Evolutionary conservation across 768 basidiomycete species (phyloP).

Genomic region (Rhodosporidiobolus sp.): DNA sequence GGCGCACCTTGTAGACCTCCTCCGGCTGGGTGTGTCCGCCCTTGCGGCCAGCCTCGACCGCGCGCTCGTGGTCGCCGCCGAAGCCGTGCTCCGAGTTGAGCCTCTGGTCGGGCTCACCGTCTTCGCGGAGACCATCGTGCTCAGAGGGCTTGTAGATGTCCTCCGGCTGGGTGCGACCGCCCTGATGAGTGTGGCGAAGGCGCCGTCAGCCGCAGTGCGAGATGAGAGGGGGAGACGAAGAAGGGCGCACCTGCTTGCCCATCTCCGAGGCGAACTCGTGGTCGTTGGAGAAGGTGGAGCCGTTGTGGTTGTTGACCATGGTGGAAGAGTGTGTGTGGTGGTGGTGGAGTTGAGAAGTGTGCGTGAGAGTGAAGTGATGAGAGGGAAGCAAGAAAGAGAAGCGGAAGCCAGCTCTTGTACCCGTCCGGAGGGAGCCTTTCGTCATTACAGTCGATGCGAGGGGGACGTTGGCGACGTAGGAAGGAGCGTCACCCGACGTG

Average conservation of each 20-base stretch:
- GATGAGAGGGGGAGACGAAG: neutral
- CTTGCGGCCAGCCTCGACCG: conserved; percentile 45
- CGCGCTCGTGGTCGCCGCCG: conserved; percentile 35
- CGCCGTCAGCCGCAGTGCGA: neutral
- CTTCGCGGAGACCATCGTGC: conserved; percentile 49
- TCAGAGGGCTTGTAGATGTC: conserved; percentile 44
- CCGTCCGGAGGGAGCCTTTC: too few relatives aligned
- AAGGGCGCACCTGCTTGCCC: neutral
- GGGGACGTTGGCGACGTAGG: too few relatives aligned
- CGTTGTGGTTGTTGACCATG: too few relatives aligned
- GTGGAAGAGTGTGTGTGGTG: too few relatives aligned
- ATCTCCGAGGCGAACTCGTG: conserved; percentile 2
- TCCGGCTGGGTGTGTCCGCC: conserved; percentile 42
- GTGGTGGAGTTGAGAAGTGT: too few relatives aligned
- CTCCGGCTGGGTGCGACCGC: neutral
- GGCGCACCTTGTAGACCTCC: conserved; percentile 26
- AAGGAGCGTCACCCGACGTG: too few relatives aligned
- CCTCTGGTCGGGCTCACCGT: conserved; percentile 47
- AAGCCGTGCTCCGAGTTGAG: conserved; percentile 47
- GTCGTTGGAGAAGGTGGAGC: neutral
- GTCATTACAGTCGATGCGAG: too few relatives aligned
- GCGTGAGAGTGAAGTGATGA: too few relatives aligned
- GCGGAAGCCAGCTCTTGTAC: too few relatives aligned
- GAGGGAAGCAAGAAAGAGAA: too few relatives aligned
- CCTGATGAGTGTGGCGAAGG: neutral